Evolutionary conservation across 352 stramenopile species (phyloP), one percentile per base, ranked within the genome.

Genomic region (Pythium oligandrum): DNA sequence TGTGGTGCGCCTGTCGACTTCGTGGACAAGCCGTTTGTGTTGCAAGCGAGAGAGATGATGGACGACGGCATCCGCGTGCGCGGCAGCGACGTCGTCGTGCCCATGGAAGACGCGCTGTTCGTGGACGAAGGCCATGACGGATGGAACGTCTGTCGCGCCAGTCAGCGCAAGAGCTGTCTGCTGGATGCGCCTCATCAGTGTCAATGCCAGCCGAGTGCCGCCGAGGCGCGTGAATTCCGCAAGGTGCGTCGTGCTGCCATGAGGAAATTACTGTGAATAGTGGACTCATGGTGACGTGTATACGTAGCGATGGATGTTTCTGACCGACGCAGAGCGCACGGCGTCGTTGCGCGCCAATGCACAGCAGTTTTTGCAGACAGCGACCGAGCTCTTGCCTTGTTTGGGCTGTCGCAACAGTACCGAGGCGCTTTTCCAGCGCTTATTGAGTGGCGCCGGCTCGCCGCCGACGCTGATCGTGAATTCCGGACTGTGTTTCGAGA

Each of bases 191-290:
- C 53, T 3, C 66, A 73, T 51, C 42, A 59, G 46, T 86, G 72
- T 30, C 66, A 82, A 46, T 91, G 75, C 57, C 75, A 88, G 46
- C 78, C 79, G n/a, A 88, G 67, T 30, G 59, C 70, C 10, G 76
- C 79, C 17, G 82, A 92, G 53, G 74, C 70, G 48, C 82, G 82
- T 65, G 82, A 92, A 57, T 92, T 92, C 55, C 82, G 78, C 61
- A 92, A 92, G 80, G 80, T 88, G 48, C 55, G 49, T 38, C 12
- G 39, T 4, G 47, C 10, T 31, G n/a, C 46, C 32, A 31, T 43
- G 40, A 34, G 3, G 12, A 26, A 54, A 45, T 33, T 1, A 8
- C 45, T 10, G 7, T 30, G 45, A 2, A 17, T 51, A 32, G 17
- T 38, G 31, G 45, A 51, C 40, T 10, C 5, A 26, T 30, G 40